These are phyloP conservation scores for Xylariaceae sp. DNA, from an alignment of 2,329 filamentous ascomycete species.

Conservation along the genomic window DNA sequence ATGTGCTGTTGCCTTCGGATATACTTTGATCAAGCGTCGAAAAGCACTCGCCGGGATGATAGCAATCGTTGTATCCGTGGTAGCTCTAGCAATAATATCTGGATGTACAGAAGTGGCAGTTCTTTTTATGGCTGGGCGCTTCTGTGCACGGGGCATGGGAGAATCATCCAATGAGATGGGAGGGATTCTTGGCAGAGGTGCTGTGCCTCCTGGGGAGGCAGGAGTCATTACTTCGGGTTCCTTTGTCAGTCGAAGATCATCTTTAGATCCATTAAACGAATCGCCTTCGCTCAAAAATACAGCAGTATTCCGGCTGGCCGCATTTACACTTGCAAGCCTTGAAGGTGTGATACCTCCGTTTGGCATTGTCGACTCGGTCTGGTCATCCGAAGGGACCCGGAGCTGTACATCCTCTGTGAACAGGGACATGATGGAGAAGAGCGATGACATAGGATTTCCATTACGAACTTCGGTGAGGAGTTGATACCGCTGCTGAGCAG, in stretches of 20 bases:
- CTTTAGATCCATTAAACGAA: conserved; percentile 28
- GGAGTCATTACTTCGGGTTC: conserved; percentile 27
- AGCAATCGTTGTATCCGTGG: conserved; percentile 94
- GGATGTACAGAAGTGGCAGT: conserved; percentile 80
- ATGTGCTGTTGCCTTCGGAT: conserved; percentile 93
- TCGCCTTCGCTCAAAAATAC: conserved; percentile 14
- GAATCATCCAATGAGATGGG: conserved; percentile 67
- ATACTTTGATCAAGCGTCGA: conserved; percentile 84
- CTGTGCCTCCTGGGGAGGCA: conserved; percentile 30
- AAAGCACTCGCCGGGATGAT: conserved; percentile 98
- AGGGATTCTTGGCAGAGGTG: conserved; percentile 61
- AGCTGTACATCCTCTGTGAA: conserved; percentile 95
- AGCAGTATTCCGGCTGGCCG: conserved; percentile 15
- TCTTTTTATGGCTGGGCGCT: conserved; percentile 44
- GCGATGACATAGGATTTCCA: conserved; percentile 94
- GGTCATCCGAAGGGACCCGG: conserved; percentile 66
- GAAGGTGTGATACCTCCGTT: conserved; percentile 28
- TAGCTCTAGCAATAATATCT: conserved; percentile 94
- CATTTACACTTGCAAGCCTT: conserved; percentile 24
- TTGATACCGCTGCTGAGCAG: conserved; percentile 82
- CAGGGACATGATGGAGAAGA: conserved; percentile 94
- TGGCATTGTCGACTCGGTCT: conserved; percentile 27
- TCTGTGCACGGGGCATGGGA: conserved; percentile 26
- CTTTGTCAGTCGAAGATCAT: conserved; percentile 19
- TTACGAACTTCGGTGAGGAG: conserved; percentile 96